Percentiles rank a stretch among this genome's conserved stretches.
These are phyloP conservation scores for Lasiosphaeria ovina DNA, from an alignment of 495 filamentous ascomycete genomes.

Conservation along the genomic window DNA sequence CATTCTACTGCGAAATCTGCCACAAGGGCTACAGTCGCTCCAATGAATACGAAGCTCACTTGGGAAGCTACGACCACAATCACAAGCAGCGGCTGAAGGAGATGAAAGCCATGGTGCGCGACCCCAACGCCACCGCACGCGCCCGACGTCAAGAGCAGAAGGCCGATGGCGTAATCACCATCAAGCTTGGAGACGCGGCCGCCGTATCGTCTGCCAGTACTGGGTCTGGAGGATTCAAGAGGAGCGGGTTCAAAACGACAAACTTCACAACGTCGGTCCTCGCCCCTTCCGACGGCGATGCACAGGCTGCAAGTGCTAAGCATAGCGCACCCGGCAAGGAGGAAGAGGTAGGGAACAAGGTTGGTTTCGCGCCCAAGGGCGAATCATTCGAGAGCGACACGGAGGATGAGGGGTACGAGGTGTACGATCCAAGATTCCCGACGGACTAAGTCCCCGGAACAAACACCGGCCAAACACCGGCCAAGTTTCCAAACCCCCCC, in stretches of 20 bases:
- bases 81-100: slow-evolving; percentile 66
- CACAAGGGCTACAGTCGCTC: slow-evolving; percentile 67
- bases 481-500: not conserved
- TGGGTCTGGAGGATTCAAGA: slow-evolving; percentile 50
- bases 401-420: slow-evolving; percentile 57
- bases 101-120: slow-evolving; percentile 63
- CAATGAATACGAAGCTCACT: slow-evolving; percentile 69
- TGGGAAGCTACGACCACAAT: slow-evolving; percentile 67
- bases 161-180: slow-evolving; percentile 60
- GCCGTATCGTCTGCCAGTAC: slow-evolving; percentile 11
- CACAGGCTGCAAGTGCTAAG: slow-evolving; percentile 14
- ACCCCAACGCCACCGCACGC: slow-evolving; percentile 55
- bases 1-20: slow-evolving; percentile 81
- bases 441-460: slow-evolving; percentile 43
- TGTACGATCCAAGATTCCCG: slow-evolving; percentile 53
- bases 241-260: slow-evolving; percentile 51
- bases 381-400: slow-evolving; percentile 53
- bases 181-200: slow-evolving; percentile 49
- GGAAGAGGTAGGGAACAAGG: slow-evolving; percentile 22
- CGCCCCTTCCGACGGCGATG: slow-evolving; percentile 30
- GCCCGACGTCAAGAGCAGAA: slow-evolving; percentile 70
- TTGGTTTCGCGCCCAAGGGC: slow-evolving; percentile 18
- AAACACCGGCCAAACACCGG: not conserved
- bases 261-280: slow-evolving; percentile 55
- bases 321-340: slow-evolving; percentile 17